Evolutionary conservation across 441 rosid species (phyloP).

Genomic region (Rhodomyrtus psidioides): DNA sequence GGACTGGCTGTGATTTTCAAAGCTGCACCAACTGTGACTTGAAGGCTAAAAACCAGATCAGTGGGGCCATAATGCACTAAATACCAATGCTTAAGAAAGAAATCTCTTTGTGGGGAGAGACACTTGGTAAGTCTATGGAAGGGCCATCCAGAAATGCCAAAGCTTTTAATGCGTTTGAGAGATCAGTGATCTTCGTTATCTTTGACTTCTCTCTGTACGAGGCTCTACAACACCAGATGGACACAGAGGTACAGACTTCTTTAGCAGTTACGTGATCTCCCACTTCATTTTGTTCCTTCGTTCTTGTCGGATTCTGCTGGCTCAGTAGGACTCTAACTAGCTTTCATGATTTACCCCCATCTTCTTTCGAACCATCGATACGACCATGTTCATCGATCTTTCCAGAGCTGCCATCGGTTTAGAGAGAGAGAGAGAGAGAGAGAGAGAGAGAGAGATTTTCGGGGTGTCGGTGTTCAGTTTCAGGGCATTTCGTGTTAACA

Average conservation of each 20-base stretch:
- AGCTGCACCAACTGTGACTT: not conserved
- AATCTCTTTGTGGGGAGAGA: not conserved
- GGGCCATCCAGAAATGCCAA: not conserved
- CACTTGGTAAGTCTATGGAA: not conserved
- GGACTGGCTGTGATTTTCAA: not conserved
- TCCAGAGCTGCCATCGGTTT: not conserved
- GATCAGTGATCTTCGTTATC: not conserved
- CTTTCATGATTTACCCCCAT: too few species aligned
- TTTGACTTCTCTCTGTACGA: not conserved
- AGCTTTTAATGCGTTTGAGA: not conserved
- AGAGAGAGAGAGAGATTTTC: not conserved
- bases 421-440: not conserved
- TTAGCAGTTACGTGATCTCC: not conserved
- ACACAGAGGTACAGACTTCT: constrained; percentile 19
- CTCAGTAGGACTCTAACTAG: not conserved
- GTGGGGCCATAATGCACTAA: constrained; percentile 24
- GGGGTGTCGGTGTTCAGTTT: not conserved
- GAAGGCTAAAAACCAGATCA: not conserved
- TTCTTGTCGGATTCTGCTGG: not conserved
- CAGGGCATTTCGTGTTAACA: not conserved
- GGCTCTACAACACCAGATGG: constrained; percentile 17
- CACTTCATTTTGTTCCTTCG: not conserved
- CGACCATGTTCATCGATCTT: not conserved
- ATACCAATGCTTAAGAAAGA: constrained; percentile 13
- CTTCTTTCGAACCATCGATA: not conserved